Evolutionary conservation across 106 monocot genomes (phyloP), one percentile per base, ranked within the genome.

Genomic region (Acorus calamus): DNA sequence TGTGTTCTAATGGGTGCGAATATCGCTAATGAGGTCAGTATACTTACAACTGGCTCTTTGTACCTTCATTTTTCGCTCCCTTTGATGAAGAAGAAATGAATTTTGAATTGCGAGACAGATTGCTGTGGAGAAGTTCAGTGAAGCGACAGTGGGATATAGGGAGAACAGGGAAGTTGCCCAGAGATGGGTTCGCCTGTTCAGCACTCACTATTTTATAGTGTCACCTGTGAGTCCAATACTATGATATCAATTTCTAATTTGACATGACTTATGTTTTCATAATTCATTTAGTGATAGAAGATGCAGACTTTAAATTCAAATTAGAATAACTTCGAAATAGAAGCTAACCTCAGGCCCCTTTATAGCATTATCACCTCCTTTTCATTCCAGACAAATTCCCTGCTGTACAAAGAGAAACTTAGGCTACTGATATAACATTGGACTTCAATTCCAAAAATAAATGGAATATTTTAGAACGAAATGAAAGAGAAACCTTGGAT

Each of bases 1-100:
- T 86, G 93, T 63, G 93, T 89, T 77, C 88, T 93, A 4, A 93
- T 93, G 89, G 89, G 93, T 14, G 93, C 89, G 53, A 93, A 89
- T 58, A 93, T 93, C 52, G 89, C 93, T 66, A 79, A 79, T 63
- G 93, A 93, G 85, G 93, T 74, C 80, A 60, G 74, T 12, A 55
- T 66, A 4, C 47, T 10, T 44, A 49, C 2, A 28, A 28, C 28
- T 1, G 28, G 28, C 45, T 50, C 14, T 0, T 8, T 47, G 2
- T 59, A 6, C 3, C 49, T 4, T 12, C 56, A 14, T 53, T 4
- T 55, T 2, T 45, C 52, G 45, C 14, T 9, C 4, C 6, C 44
- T 11, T 28, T 6, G 12, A 10, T 6, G 3, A 49, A 57, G 43
- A 11, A 51, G 2, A 4, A 58, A 11, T 51, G 50, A 59, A 11